A percentile compares a stretch with the other conserved stretches of the same genome.
These are phyloP conservation scores for Spironucleus salmonicida DNA, from an alignment of 208 protist genomes.

Conservation along the genomic window DNA sequence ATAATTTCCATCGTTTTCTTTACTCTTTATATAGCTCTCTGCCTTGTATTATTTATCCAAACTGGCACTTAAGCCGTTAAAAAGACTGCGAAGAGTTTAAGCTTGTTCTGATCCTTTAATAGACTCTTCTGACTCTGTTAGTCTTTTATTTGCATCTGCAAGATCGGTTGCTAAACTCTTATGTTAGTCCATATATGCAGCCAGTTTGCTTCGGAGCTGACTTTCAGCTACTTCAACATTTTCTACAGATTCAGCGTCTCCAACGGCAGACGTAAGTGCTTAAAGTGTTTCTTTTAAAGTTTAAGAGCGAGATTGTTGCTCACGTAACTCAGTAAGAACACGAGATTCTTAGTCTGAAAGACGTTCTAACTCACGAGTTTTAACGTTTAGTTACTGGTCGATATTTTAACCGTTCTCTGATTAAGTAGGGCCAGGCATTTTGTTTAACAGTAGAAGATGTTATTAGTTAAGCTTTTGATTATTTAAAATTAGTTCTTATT, in stretches of 20 bases:
- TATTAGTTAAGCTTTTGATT: neutral
- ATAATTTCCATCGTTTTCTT: neutral
- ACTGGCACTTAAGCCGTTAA: neutral
- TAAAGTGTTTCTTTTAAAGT: neutral
- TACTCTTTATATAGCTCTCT: neutral
- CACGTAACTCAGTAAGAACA: neutral
- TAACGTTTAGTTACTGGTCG: neutral
- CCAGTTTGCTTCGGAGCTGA: neutral
- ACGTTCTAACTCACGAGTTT: conserved; percentile 3
- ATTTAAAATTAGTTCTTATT: neutral
- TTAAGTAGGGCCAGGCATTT: neutral
- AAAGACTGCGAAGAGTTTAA: neutral
- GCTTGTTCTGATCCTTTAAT: neutral
- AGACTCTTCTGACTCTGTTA: neutral
- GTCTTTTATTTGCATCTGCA: neutral
- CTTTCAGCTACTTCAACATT: neutral
- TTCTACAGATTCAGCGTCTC: conserved; percentile 7
- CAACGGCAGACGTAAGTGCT: neutral
- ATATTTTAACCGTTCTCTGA: neutral
- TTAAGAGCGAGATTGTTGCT: no score
- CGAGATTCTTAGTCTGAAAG: neutral
- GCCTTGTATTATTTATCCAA: neutral
- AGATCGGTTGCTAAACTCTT: neutral
- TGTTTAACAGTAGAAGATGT: neutral
- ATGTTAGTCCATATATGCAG: neutral